phyloP scores from a whole-genome alignment of 2,329 filamentous ascomycete species.

The Ceratocystis ficicola region DNA sequence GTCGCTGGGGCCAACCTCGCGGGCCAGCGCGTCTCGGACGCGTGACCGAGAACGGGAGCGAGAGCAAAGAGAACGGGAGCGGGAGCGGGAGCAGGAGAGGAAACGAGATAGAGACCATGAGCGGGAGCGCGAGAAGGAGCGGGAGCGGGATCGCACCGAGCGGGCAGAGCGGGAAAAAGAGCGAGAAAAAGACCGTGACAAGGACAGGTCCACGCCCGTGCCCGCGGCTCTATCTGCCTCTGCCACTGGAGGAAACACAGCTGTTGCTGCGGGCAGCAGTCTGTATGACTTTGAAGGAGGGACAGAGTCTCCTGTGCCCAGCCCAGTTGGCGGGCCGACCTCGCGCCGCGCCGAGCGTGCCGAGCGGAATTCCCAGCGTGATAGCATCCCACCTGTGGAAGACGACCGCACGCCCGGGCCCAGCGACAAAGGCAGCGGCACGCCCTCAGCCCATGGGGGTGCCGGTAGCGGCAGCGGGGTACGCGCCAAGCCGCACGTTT shows the following conservation, averaged over 20 bases:
- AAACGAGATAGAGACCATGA: conserved; percentile 11
- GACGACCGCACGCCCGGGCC: conserved; percentile 35
- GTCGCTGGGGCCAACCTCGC: background rate
- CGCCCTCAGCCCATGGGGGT: background rate
- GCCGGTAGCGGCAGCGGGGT: conserved; percentile 28
- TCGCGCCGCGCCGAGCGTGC: conserved; percentile 28
- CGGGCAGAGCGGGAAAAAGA: conserved; percentile 23
- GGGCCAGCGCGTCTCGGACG: conserved; percentile 16
- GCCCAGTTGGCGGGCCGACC: conserved; percentile 30
- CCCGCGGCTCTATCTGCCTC: background rate
- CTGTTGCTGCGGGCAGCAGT: conserved; percentile 20
- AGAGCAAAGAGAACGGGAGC: conserved; percentile 7
- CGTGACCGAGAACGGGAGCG: conserved; percentile 21
- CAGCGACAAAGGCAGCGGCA: conserved; percentile 31
- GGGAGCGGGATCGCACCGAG: conserved; percentile 5
- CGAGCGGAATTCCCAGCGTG: conserved; percentile 29
- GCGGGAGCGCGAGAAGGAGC: conserved; percentile 9
- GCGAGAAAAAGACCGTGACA: conserved; percentile 24
- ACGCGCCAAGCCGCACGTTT: conserved; percentile 41
- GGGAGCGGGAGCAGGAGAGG: conserved; percentile 13
- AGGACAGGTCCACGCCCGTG: conserved; percentile 23
- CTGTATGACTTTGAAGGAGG: conserved; percentile 37
- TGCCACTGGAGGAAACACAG: background rate
- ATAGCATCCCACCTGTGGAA: conserved; percentile 37
- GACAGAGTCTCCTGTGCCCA: conserved; percentile 37